phyloP scores from a whole-genome alignment of 108 stramenopile species.

The Skeletonema tropicum region DNA sequence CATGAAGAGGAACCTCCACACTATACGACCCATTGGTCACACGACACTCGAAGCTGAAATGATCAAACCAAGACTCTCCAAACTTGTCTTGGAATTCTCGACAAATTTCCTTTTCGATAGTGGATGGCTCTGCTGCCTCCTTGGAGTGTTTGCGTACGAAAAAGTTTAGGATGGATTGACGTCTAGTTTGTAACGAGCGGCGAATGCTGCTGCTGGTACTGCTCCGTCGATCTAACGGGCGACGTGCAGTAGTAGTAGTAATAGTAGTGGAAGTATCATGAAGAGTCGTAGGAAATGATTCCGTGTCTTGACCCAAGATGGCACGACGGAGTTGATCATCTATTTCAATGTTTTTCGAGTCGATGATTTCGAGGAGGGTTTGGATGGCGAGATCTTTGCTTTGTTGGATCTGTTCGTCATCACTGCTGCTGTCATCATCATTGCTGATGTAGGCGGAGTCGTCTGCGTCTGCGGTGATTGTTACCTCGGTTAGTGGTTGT shows the following conservation, averaged over 20 bases:
- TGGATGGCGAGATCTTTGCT: conserved; percentile 20
- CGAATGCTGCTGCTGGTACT: neutral
- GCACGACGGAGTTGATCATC: conserved; percentile 28
- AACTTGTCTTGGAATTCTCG: conserved; percentile 1
- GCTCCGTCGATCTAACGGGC: too few relatives aligned
- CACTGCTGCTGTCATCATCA: neutral
- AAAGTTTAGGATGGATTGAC: conserved; percentile 17
- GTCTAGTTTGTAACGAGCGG: conserved; percentile 8
- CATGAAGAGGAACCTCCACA: conserved; percentile 15
- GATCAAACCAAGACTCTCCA: neutral
- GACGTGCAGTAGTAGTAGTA: too few relatives aligned
- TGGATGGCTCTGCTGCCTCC: neutral
- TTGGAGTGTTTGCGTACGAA: conserved; percentile 7
- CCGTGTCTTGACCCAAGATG: conserved; percentile 21
- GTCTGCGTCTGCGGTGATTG: neutral
- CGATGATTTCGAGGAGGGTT: conserved; percentile 20
- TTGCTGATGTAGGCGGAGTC: neutral
- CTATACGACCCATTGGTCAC: conserved; percentile 25
- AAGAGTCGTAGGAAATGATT: too few relatives aligned
- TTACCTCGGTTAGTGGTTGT: neutral
- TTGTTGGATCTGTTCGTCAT: neutral
- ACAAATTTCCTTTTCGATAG: conserved; percentile 6
- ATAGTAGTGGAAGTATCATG: too few relatives aligned
- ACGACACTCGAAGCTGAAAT: conserved; percentile 8
- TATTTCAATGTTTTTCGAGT: conserved; percentile 23